phyloP scores from a whole-genome alignment of 306 rosid genomes.

The Chamaecrista fasciculata region DNA sequence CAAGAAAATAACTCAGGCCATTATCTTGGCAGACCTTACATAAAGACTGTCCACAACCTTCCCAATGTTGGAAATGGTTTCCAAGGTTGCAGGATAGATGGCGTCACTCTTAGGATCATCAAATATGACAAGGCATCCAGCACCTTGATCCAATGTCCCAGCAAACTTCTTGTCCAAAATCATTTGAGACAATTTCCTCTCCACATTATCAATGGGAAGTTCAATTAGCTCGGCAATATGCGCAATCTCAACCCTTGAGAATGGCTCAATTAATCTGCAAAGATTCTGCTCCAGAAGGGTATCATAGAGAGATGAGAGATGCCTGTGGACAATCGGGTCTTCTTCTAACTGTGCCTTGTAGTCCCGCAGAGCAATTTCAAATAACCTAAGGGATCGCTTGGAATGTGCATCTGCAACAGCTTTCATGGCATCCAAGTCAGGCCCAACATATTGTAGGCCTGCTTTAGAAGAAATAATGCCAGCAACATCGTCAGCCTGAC shows the following conservation, averaged over 20 bases:
- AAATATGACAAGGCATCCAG: conserved; percentile 60
- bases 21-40: conserved; percentile 90
- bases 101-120: conserved; percentile 58
- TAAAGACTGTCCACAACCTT: conserved; percentile 94
- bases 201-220: conserved; percentile 65
- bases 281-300: conserved; percentile 91
- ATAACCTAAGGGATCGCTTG: conserved; percentile 81
- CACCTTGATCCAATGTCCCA: conserved; percentile 96
- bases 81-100: conserved; percentile 68
- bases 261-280: conserved; percentile 91
- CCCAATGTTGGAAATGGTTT: conserved; percentile 80
- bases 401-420: conserved; percentile 96
- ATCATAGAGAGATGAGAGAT: conserved; percentile 79
- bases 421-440: conserved; percentile 96
- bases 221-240: conserved; percentile 88
- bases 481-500: conserved; percentile 85
- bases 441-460: conserved; percentile 78
- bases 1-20: conserved; percentile 55
- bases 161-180: conserved; percentile 61
- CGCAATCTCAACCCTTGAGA: conserved; percentile 90
- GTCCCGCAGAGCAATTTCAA: conserved; percentile 71
- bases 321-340: conserved; percentile 96
- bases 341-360: conserved; percentile 88
- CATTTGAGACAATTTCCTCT: conserved; percentile 59
- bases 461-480: conserved; percentile 92